These are phyloP conservation scores for Sporothrix curviconia DNA, from an alignment of 2,329 filamentous ascomycete species.

Conservation along the genomic window DNA sequence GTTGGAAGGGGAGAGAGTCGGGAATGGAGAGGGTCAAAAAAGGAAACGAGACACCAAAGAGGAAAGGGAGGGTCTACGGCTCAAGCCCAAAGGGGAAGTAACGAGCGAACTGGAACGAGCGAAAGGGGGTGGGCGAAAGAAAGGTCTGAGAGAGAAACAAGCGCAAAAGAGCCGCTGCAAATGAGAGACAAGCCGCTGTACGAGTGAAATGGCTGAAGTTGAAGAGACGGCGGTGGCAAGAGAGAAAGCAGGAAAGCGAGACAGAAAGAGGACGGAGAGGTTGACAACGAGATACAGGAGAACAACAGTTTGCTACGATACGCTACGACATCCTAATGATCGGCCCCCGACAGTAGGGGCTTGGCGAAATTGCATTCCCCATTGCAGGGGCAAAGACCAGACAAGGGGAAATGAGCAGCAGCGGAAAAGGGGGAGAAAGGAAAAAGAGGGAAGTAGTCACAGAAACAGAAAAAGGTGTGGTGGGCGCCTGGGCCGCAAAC, in stretches of 20 bases:
- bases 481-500: background rate
- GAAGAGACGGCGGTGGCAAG: background rate
- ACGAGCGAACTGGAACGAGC: background rate
- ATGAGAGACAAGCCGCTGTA: constrained; percentile 6
- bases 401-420: constrained; percentile 16
- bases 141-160: background rate
- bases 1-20: constrained; percentile 3
- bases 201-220: background rate
- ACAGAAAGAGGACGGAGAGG: background rate
- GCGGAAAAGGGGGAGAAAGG: background rate
- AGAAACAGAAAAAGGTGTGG: background rate
- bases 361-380: constrained; percentile 23
- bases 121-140: background rate
- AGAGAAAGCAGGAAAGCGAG: background rate
- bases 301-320: too few relatives aligned
- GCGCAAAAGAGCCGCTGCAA: background rate
- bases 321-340: background rate
- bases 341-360: background rate
- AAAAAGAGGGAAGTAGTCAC: background rate
- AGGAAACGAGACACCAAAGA: background rate
- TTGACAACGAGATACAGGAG: background rate
- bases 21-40: background rate
- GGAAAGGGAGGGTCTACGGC: background rate
- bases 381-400: constrained; percentile 17
- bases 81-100: too few relatives aligned